These are phyloP conservation scores for Zygoascus ofunaensis DNA, from an alignment of 805 yeast genomes.

Conservation along the genomic window DNA sequence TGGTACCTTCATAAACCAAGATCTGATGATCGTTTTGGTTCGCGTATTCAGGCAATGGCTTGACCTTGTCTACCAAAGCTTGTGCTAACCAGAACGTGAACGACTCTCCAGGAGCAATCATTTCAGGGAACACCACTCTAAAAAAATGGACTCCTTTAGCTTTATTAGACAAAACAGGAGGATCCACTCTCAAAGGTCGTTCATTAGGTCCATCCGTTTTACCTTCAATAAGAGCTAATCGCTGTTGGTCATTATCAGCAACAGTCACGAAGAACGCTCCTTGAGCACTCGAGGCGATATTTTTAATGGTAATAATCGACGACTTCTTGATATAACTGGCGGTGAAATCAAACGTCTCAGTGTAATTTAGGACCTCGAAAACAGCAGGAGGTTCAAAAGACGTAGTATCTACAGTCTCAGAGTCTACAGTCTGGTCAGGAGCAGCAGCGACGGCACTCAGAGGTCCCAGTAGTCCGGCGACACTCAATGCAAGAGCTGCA, in stretches of 20 bases:
- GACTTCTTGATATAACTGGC: constrained; percentile 60
- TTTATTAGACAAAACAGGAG: constrained; percentile 21
- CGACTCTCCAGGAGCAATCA: constrained; percentile 55
- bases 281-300: constrained; percentile 47
- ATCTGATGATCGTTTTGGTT: constrained; percentile 53
- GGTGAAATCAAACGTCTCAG: constrained; percentile 53
- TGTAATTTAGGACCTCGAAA: constrained; percentile 52
- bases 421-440: neutral
- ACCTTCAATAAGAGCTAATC: constrained; percentile 40
- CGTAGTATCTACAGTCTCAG: too few relatives aligned
- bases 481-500: neutral
- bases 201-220: constrained; percentile 23
- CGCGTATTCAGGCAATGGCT: constrained; percentile 58
- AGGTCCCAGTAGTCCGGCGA: too few relatives aligned
- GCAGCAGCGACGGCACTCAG: neutral
- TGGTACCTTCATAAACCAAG: constrained; percentile 44
- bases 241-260: constrained; percentile 38
- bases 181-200: constrained; percentile 21
- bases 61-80: constrained; percentile 39
- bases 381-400: constrained; percentile 6
- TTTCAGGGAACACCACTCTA: constrained; percentile 47
- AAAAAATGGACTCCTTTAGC: constrained; percentile 33
- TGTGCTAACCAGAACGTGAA: constrained; percentile 41
- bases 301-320: constrained; percentile 45
- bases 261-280: constrained; percentile 49